Percentiles rank a stretch among this genome's conserved stretches.
Evolutionary conservation across 768 basidiomycete genomes (phyloP).

Genomic region (Bullera alba): DNA sequence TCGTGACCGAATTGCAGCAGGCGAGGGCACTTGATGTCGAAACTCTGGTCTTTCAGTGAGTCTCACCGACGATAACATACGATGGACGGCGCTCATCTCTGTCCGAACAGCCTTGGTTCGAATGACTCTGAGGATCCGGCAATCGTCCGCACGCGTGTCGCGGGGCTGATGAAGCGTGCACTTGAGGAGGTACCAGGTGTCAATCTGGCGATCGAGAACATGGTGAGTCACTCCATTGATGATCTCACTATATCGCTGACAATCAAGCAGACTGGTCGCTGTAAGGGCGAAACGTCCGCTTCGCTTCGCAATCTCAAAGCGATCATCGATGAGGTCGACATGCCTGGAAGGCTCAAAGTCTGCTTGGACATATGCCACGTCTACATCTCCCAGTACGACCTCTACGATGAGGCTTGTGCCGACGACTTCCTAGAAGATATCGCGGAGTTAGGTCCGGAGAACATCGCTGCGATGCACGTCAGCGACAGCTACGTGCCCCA

Average conservation of each 20-base stretch:
- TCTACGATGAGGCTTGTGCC: neutral
- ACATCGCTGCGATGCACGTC: constrained; percentile 10
- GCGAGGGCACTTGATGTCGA: constrained; percentile 6
- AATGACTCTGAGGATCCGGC: neutral
- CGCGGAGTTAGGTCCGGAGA: constrained; percentile 3
- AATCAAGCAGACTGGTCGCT: constrained; percentile 1
- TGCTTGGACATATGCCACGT: constrained; percentile 16
- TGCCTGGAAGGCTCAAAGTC: constrained; percentile 1
- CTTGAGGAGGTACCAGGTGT: constrained; percentile 1
- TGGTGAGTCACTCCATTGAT: constrained; percentile 4
- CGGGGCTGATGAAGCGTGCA: neutral
- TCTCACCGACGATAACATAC: neutral
- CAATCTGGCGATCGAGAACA: constrained; percentile 12
- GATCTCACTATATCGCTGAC: neutral
- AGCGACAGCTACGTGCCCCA: constrained; percentile 6
- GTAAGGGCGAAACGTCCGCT: neutral
- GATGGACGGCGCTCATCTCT: neutral
- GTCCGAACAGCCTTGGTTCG: constrained; percentile 2
- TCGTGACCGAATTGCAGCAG: constrained; percentile 4
- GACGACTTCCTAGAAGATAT: neutral
- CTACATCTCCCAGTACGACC: constrained; percentile 9
- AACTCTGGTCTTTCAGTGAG: constrained; percentile 20
- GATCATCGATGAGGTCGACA: neutral
- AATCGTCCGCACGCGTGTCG: neutral
- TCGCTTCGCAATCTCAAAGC: neutral